Evolutionary conservation across 768 basidiomycete genomes (phyloP).

Genomic region (Omphalotus guepiniiformis): DNA sequence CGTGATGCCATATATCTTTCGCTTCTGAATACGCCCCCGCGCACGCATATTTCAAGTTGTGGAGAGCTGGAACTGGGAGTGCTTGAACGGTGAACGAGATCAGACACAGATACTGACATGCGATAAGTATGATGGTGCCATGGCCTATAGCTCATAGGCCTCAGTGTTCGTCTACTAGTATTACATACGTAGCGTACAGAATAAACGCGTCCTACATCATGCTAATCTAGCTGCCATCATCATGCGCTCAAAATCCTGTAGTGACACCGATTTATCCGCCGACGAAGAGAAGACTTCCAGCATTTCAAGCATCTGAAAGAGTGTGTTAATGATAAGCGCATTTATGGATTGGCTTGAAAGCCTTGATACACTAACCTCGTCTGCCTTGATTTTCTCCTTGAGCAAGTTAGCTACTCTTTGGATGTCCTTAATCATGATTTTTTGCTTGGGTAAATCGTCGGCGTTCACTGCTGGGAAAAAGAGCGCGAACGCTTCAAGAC

Average conservation of each 20-base stretch:
- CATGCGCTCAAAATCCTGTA: slow-evolving; percentile 72
- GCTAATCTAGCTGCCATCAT: slow-evolving; percentile 61
- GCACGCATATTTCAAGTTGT: too few species aligned
- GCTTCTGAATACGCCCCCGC: too few species aligned
- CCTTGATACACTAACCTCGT: slow-evolving; percentile 76
- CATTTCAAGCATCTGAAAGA: slow-evolving; percentile 70
- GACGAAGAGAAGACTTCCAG: slow-evolving; percentile 69
- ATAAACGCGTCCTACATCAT: too few species aligned
- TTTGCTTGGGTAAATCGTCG: slow-evolving; percentile 44
- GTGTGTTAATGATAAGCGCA: neutral
- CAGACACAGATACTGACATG: too few species aligned
- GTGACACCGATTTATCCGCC: slow-evolving; percentile 60
- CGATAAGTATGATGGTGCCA: too few species aligned
- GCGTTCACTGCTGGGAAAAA: slow-evolving; percentile 62
- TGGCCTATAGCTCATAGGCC: too few species aligned
- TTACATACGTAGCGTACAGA: too few species aligned
- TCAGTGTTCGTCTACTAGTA: too few species aligned
- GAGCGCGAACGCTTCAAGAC: slow-evolving; percentile 58
- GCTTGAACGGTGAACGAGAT: too few species aligned
- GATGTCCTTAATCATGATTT: slow-evolving; percentile 65
- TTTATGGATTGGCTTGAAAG: slow-evolving; percentile 2
- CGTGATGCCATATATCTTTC: too few species aligned
- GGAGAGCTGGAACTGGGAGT: too few species aligned
- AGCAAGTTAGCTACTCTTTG: slow-evolving; percentile 55
- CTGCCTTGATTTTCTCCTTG: slow-evolving; percentile 66